Conservation (phyloP, 495 filamentous ascomycete species). For the Podospora didyma region DNA sequence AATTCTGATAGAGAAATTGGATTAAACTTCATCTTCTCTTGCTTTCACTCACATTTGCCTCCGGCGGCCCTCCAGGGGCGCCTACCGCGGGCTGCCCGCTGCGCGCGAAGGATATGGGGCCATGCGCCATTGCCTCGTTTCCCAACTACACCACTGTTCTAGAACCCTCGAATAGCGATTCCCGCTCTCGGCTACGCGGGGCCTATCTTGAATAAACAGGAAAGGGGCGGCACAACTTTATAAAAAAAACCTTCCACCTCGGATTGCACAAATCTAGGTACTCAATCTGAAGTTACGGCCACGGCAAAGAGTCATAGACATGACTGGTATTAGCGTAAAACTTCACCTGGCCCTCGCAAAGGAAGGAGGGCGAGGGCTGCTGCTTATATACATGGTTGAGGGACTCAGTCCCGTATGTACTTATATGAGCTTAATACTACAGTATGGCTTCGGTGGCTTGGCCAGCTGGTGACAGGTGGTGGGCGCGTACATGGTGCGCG, state of each 20-base stretch:
- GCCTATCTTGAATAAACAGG: neutral
- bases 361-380: neutral
- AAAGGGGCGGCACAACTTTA: neutral
- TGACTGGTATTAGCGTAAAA: neutral
- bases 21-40: neutral
- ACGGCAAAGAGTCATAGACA: neutral
- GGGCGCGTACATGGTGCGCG: neutral
- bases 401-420: neutral
- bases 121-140: neutral
- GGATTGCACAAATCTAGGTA: neutral
- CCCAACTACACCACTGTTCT: neutral
- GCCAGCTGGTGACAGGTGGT: neutral
- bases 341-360: neutral
- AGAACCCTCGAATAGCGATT: neutral
- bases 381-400: conserved; percentile 2
- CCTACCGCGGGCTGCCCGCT: neutral
- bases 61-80: neutral
- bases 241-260: neutral
- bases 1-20: neutral
- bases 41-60: neutral
- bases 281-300: neutral
- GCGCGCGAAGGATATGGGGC: neutral
- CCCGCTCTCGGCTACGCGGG: neutral
- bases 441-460: neutral
- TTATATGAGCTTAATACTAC: neutral